Evolutionary conservation across 73 alveolate species (phyloP), one percentile per base, ranked within the genome.

Genomic region (Diophrys appendiculata): DNA sequence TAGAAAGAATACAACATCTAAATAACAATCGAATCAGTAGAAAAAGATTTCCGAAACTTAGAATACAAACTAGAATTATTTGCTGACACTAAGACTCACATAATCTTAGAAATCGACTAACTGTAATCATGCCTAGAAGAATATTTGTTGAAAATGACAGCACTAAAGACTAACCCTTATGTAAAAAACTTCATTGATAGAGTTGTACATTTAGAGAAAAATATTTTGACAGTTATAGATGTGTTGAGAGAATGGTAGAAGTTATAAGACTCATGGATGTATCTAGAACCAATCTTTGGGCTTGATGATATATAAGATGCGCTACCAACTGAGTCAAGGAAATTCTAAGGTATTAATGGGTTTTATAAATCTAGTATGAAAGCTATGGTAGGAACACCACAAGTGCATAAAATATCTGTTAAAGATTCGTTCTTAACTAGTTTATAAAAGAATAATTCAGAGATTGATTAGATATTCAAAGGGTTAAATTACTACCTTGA

Each of bases 231-330:
- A n/a, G 65, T 83, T 1, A 73, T 75, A 31, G 99, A 95, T 60
- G 91, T 95, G 33, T 76, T 97, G 5, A 98, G 95, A 77, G 97
- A 94, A 28, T 97, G 99, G 99, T 56, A 83, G 32, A 95, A 93
- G 81, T 89, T 95, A 13, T 90, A 95, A 75, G 93, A 93, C 76
- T 76, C 90, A 69, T 89, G 97, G 94, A 84, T 93, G 5, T 96
- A 95, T 76, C 83, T 95, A n/a, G 95, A 95, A 76, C 99, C 97
- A 32, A 93, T 95, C 30, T 95, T 93, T 77, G 86, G 87, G 53
- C 80, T 88, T 52, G 93, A 94, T 69, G 99, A 93, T 80, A 87
- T 92, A 27, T 92, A 88, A 34, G 83, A 87, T 35, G 91, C 85
- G 74, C 77, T 95, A 94, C 91, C 94, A 54, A 91, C 88, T 68